phyloP scores from a whole-genome alignment of 2,329 filamentous ascomycete genomes.

The Elsinoe australis region DNA sequence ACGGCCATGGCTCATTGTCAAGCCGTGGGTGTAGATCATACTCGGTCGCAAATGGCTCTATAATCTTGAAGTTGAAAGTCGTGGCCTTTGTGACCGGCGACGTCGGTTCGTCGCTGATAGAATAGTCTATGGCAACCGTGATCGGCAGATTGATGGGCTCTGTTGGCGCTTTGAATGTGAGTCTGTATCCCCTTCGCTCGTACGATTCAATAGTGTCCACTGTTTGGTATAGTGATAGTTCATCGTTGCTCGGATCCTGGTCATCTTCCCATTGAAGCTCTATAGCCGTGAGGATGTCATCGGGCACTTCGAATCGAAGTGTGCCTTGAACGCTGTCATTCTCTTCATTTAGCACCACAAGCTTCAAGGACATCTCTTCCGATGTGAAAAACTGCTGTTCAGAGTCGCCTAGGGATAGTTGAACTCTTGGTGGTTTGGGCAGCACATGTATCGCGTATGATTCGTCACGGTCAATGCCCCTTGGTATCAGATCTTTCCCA shows the following conservation, averaged over 20 bases:
- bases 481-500: slow-evolving; percentile 30
- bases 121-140: slow-evolving; percentile 67
- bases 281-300: slow-evolving; percentile 14
- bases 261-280: slow-evolving; percentile 28
- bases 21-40: slow-evolving; percentile 79
- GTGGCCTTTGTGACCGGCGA: slow-evolving; percentile 67
- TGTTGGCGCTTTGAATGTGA: slow-evolving; percentile 33
- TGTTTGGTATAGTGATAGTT: slow-evolving; percentile 1
- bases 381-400: slow-evolving; percentile 75
- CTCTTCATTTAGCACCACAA: slow-evolving; percentile 75
- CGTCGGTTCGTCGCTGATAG: slow-evolving; percentile 72
- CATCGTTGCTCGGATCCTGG: slow-evolving; percentile 19
- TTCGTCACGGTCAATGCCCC: slow-evolving; percentile 40
- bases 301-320: slow-evolving; percentile 48
- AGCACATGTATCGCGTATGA: slow-evolving; percentile 60
- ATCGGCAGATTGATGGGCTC: slow-evolving; percentile 56
- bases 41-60: slow-evolving; percentile 82
- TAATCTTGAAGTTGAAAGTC: slow-evolving; percentile 61
- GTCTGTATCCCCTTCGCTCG: neutral
- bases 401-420: slow-evolving; percentile 57
- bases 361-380: slow-evolving; percentile 60
- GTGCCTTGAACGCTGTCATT: slow-evolving; percentile 67
- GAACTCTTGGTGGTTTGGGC: slow-evolving; percentile 87
- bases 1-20: slow-evolving; percentile 75
- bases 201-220: slow-evolving; percentile 1